Evolutionary conservation across 306 rosid genomes (phyloP), one percentile per base, ranked within the genome.

Genomic region (Pyrus communis): DNA sequence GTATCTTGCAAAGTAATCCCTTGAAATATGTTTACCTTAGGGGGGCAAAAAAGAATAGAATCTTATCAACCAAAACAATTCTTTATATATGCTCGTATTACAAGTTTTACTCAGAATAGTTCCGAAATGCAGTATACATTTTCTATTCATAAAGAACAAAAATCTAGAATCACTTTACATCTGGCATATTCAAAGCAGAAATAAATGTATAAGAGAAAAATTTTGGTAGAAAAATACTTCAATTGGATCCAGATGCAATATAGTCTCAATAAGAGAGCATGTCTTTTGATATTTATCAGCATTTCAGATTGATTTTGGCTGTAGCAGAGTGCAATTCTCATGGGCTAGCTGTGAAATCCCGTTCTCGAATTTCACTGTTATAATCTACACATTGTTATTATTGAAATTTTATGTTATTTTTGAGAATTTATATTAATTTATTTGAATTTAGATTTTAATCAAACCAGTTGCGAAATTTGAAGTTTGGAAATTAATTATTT

Each of bases 181-280:
- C 11, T 28, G 27, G 45, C 74, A 45, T 49, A 9, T 70, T 25
- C 21, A 70, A 19, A 51, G 28, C 27, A 70, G 43, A 28, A 27
- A 49, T 49, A 28, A 70, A 27, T 27, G 42, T n/a, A 17, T 15
- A 19, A 21, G 0, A 13, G 55, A 17, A 51, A 1, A 51, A 3
- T 15, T 51, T 18, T 67, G 51, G 23, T 46, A 79, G 45, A 75
- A 75, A 79, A 80, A 54, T 89, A 85, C 98, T 91, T 95, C 97
- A 80, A 95, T 84, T 77, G 97, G 97, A 27, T 90, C 90, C 88
- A 95, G 77, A 74, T 88, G 98, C 86, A 95, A 81, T 87, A 95
- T 95, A 63, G 84, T 85, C 84, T 95, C 98, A 69, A 92, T 87
- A 59, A 71, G 86, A 23, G 98, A 89, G 90, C 96, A 88, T 40